Evolutionary conservation across 176 grass and related monocot species (phyloP).

Genomic region (Eleusine indica): DNA sequence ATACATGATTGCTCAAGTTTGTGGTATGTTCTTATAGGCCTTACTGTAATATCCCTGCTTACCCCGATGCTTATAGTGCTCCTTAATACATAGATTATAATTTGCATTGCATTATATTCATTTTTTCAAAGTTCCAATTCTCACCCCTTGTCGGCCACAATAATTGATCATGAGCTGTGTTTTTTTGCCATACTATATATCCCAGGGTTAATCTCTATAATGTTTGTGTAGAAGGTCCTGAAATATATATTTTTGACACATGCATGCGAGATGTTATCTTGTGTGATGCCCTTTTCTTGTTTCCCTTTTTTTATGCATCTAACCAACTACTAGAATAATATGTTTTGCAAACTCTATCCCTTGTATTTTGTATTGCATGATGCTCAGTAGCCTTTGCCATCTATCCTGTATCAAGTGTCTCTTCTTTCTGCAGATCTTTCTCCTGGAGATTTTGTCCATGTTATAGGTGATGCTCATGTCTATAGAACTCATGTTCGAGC

Average conservation of each 20-base stretch:
- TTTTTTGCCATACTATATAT: not conserved
- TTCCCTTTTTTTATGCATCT: not conserved
- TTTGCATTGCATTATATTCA: constrained; percentile 6
- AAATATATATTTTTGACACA: not conserved
- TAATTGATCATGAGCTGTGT: not conserved
- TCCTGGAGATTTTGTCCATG: constrained; percentile 89
- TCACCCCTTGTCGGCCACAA: not conserved
- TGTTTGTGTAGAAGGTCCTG: constrained; percentile 3
- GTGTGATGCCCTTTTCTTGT: not conserved
- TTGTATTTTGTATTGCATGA: constrained; percentile 19
- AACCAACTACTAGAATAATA: not conserved
- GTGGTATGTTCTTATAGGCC: constrained; percentile 59
- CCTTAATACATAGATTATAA: not conserved
- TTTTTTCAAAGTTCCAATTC: not conserved
- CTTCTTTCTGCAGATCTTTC: constrained; percentile 54
- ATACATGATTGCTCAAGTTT: constrained; percentile 89
- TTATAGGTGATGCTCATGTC: constrained; percentile 89
- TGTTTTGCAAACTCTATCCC: not conserved
- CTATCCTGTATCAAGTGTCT: not conserved
- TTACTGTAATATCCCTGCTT: not conserved
- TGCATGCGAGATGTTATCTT: not conserved
- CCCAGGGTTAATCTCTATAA: not conserved
- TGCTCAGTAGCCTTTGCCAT: not conserved
- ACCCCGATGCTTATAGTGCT: not conserved
- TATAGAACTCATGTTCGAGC: constrained; percentile 83